These are phyloP conservation scores for Pseudogymnoascus pannorum DNA, from an alignment of 2,329 filamentous ascomycete genomes.

Conservation along the genomic window DNA sequence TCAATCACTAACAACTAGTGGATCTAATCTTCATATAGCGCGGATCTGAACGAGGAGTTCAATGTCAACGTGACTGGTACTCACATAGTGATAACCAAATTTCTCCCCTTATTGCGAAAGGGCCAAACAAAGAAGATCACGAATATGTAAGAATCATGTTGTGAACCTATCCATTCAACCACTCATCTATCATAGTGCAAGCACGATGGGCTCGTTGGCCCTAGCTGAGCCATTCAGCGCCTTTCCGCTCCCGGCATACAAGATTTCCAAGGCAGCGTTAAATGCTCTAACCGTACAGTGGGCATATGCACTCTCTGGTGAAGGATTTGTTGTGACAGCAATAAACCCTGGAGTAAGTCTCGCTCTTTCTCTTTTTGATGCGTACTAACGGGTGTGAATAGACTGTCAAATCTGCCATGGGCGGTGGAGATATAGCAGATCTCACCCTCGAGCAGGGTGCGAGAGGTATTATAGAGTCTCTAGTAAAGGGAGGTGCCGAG, in stretches of 20 bases:
- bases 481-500: background rate
- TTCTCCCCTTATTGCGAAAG: conserved; percentile 19
- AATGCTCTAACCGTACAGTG: conserved; percentile 16
- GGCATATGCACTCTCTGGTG: background rate
- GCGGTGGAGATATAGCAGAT: conserved; percentile 2
- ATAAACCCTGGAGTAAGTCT: background rate
- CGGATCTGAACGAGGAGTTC: conserved; percentile 1
- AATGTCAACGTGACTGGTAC: background rate
- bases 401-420: conserved; percentile 7
- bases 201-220: background rate
- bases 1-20: no score
- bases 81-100: conserved; percentile 7
- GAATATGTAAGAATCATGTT: background rate
- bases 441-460: conserved; percentile 9
- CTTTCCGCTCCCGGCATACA: conserved; percentile 12
- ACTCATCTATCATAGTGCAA: background rate
- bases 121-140: conserved; percentile 13
- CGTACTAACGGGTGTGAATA: background rate
- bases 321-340: background rate
- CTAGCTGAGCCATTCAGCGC: background rate
- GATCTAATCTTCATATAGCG: background rate
- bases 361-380: background rate
- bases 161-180: background rate
- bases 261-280: conserved; percentile 16
- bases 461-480: conserved; percentile 1